Evolutionary conservation across 495 filamentous ascomycete genomes (phyloP), one percentile per base, ranked within the genome.

Genomic region (Lentithecium fluviatile): DNA sequence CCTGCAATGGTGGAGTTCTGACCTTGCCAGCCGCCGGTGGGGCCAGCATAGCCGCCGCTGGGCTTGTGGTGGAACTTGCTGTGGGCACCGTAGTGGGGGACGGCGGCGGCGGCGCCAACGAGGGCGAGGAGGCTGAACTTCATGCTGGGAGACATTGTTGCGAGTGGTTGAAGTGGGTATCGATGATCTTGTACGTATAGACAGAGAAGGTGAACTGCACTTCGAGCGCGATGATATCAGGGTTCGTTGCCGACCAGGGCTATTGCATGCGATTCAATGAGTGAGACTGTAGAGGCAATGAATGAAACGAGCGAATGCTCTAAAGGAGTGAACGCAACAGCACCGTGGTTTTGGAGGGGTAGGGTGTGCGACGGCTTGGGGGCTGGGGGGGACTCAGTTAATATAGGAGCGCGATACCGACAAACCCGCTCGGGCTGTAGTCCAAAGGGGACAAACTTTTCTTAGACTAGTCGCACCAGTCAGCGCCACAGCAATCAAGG

Each of bases 261-360:
- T 64, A 52, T 70, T 71, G 62, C 62, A 32, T 6, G 43, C 46
- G 19, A 45, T 26, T 57, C 13, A 43, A 15, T 20, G 60, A 60
- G 12, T 49, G 60, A 29, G 24, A 51, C 56, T 58, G 47, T 52
- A 62, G 46, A 64, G 57, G 69, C 65, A 70, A 69, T 56, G 64
- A 69, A 62, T 61, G 60, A 54, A 73, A 70, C 57, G 72, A 74
- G 73, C 70, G 65, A 69, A 53, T 71, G 73, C 71, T 73, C 73
- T 57, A 53, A 64, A 56, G 40, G 63, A 68, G 61, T 58, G 62
- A 61, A 64, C n/a, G 66, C 56, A 64, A 66, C 46, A 67, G 52
- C 67, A 62, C 54, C 37, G 56, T 50, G 45, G 62, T 43, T 6
- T 20, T 62, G 43, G 36, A 42, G 36, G 17, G 46, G 23, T 49